Conservation (phyloP, 176 grass and related monocot genomes). For the Oryza glumipatula region DNA sequence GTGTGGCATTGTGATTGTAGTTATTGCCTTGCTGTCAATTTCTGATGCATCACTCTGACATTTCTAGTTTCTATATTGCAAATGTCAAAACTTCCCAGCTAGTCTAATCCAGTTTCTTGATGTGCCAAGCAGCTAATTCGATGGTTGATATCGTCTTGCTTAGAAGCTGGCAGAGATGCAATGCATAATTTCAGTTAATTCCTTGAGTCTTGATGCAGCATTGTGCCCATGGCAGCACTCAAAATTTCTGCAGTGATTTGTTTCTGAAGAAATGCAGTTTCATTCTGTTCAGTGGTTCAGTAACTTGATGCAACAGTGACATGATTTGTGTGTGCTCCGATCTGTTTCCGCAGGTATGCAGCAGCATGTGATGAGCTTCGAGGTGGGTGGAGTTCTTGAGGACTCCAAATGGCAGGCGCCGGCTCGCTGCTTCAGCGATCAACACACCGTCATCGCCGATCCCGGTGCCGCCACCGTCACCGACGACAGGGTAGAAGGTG, state of each 20-base stretch:
- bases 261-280: background rate
- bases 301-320: background rate
- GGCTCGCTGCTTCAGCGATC: slow-evolving; percentile 41
- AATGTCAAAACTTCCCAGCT: no score
- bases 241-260: background rate
- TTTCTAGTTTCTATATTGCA: no score
- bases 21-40: background rate
- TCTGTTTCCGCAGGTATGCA: slow-evolving; percentile 40
- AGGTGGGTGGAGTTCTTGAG: slow-evolving; percentile 56
- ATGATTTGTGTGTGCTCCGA: background rate
- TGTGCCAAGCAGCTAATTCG: background rate
- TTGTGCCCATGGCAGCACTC: background rate
- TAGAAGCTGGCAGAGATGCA: background rate
- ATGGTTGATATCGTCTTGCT: background rate
- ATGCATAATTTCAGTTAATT: background rate
- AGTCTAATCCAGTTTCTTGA: background rate
- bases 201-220: background rate
- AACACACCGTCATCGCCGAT: no score
- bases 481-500: no score
- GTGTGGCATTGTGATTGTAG: no score
- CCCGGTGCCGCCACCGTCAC: background rate
- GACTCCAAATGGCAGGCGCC: slow-evolving; percentile 69
- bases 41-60: background rate
- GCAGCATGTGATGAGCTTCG: slow-evolving; percentile 65
- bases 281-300: background rate